Evolutionary conservation across 2,329 filamentous ascomycete species (phyloP).

Genomic region (Fulvia fulva): DNA sequence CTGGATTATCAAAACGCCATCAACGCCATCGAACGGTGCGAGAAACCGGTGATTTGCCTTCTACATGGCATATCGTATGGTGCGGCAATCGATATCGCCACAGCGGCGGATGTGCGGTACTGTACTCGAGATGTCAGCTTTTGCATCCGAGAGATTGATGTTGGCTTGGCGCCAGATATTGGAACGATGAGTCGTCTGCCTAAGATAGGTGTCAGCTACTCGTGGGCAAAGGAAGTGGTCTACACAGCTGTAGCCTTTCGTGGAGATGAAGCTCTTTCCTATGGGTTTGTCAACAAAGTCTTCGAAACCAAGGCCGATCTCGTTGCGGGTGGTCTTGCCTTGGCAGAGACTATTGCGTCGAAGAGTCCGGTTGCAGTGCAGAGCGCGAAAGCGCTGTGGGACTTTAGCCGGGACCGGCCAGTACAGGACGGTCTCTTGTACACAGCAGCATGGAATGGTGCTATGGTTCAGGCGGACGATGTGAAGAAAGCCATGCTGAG

Average conservation of each 20-base stretch:
- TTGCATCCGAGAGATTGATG: slow-evolving; percentile 76
- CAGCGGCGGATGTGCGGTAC: slow-evolving; percentile 67
- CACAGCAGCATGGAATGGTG: slow-evolving; percentile 22
- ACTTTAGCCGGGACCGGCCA: slow-evolving; percentile 72
- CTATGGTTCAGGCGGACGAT: slow-evolving; percentile 24
- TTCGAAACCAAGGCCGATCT: slow-evolving; percentile 59
- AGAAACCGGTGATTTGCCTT: slow-evolving; percentile 80
- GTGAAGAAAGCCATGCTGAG: slow-evolving; percentile 22
- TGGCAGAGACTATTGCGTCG: slow-evolving; percentile 63
- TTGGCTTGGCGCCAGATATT: slow-evolving; percentile 74
- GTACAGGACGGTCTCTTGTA: slow-evolving; percentile 55
- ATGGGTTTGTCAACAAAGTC: slow-evolving; percentile 68
- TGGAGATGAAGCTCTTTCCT: slow-evolving; percentile 61
- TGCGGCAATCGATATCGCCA: slow-evolving; percentile 65
- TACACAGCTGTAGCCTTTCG: slow-evolving; percentile 66
- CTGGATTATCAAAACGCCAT: slow-evolving; percentile 76
- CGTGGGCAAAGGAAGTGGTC: slow-evolving; percentile 75
- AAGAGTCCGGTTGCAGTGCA: slow-evolving; percentile 88
- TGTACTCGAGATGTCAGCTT: slow-evolving; percentile 55
- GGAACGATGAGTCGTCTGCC: slow-evolving; percentile 70
- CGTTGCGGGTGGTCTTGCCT: slow-evolving; percentile 57
- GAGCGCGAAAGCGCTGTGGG: slow-evolving; percentile 80
- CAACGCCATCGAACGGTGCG: slow-evolving; percentile 71
- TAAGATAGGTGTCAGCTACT: slow-evolving; percentile 64
- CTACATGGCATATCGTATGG: slow-evolving; percentile 75